Evolutionary conservation across 2,329 filamentous ascomycete species (phyloP).

Genomic region (Arthrobotrys pseudoclavata): DNA sequence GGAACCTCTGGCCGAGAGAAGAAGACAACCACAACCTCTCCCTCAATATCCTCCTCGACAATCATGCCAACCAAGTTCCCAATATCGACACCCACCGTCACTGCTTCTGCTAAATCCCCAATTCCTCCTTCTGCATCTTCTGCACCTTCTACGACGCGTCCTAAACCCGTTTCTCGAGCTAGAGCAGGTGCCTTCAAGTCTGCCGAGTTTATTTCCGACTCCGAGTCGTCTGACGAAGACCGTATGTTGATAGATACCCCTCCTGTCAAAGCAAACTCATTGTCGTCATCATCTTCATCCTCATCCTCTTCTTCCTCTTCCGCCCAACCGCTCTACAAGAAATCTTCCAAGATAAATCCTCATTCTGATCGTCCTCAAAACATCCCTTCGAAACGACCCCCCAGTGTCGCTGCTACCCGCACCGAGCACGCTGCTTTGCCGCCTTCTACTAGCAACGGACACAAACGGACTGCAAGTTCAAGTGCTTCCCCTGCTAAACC

Average conservation of each 20-base stretch:
- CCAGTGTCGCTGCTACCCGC: conserved; percentile 19
- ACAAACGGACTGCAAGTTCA: conserved; percentile 58
- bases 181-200: conserved; percentile 47
- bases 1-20: conserved; percentile 5
- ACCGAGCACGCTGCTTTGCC: conserved; percentile 26
- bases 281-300: conserved; percentile 52
- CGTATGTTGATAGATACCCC: conserved; percentile 43
- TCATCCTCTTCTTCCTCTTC: conserved; percentile 47
- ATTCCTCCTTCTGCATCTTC: conserved; percentile 18
- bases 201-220: conserved; percentile 56
- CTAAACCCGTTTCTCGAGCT: conserved; percentile 6
- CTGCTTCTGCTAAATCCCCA: conserved; percentile 32
- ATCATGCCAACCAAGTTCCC: conserved; percentile 7
- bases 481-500: conserved; percentile 63
- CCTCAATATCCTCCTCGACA: conserved; percentile 4
- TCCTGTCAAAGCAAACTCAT: conserved; percentile 36
- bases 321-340: conserved; percentile 52
- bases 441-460: conserved; percentile 37
- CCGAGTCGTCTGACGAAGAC: conserved; percentile 54
- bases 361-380: conserved; percentile 40
- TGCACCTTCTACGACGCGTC: conserved; percentile 29
- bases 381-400: conserved; percentile 50
- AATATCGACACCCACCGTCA: conserved; percentile 32
- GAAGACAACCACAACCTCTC: conserved; percentile 35
- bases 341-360: conserved; percentile 42